phyloP scores from a whole-genome alignment of 352 stramenopile genomes.

The Globisporangium megalacanthum region DNA sequence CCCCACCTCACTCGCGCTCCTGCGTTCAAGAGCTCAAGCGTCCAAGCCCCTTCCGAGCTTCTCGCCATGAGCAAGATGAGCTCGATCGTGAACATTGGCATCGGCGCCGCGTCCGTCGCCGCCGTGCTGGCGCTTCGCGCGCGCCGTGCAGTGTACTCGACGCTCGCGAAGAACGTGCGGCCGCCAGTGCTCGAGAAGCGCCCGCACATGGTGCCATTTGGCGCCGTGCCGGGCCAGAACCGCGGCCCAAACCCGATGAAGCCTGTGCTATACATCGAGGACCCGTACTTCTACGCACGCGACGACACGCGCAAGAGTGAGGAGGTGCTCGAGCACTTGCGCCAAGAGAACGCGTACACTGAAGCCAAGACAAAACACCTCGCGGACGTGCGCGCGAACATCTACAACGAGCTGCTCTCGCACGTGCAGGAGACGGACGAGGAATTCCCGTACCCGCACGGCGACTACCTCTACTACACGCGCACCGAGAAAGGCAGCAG shows the following conservation, averaged over 20 bases:
- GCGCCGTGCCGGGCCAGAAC: slow-evolving; percentile 72
- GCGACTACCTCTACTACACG: slow-evolving; percentile 85
- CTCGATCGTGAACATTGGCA: slow-evolving; percentile 35
- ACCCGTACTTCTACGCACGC: slow-evolving; percentile 95
- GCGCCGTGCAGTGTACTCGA: slow-evolving; percentile 59
- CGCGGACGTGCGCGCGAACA: slow-evolving; percentile 55
- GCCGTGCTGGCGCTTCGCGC: slow-evolving; percentile 53
- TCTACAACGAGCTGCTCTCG: slow-evolving; percentile 93
- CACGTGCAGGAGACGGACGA: slow-evolving; percentile 88
- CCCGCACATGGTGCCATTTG: slow-evolving; percentile 80
- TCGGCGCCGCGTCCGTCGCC: slow-evolving; percentile 48
- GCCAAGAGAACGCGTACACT: slow-evolving; percentile 93
- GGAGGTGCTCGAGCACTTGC: slow-evolving; percentile 90
- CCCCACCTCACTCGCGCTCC: background rate
- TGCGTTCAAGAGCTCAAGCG: background rate
- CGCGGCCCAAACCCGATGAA: slow-evolving; percentile 85
- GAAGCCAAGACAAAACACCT: slow-evolving; percentile 86
- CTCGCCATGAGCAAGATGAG: slow-evolving; percentile 48
- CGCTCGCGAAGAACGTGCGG: slow-evolving; percentile 26
- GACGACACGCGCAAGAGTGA: slow-evolving; percentile 91
- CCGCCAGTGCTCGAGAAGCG: slow-evolving; percentile 66
- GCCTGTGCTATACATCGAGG: slow-evolving; percentile 83
- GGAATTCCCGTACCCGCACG: slow-evolving; percentile 78
- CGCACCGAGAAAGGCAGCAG: slow-evolving; percentile 84
- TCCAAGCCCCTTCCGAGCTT: background rate